Evolutionary conservation across 306 rosid species (phyloP).

Genomic region (Abrus precatorius): DNA sequence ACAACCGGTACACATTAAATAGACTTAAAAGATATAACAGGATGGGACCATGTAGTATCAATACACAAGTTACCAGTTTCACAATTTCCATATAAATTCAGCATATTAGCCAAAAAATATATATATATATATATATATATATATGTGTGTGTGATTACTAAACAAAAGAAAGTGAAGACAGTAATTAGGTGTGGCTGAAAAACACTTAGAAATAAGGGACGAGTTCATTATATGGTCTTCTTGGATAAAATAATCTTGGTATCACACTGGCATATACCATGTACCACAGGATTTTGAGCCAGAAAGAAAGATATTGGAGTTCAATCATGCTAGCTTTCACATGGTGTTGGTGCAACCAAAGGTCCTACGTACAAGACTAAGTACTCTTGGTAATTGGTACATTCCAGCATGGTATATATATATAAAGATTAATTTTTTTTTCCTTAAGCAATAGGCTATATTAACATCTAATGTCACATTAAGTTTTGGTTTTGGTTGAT

Average conservation of each 20-base stretch:
- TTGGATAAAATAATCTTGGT: constrained; percentile 44
- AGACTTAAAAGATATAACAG: constrained; percentile 47
- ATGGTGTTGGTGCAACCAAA: constrained; percentile 40
- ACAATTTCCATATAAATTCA: constrained; percentile 40
- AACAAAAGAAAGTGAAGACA: constrained; percentile 28
- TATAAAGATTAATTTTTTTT: constrained; percentile 5
- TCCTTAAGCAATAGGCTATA: constrained; percentile 32
- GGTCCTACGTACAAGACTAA: constrained; percentile 48
- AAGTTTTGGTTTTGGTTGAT: constrained; percentile 13
- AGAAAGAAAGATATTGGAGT: constrained; percentile 27
- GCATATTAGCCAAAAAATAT: constrained; percentile 1
- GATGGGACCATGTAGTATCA: constrained; percentile 48
- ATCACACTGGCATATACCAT: constrained; percentile 1
- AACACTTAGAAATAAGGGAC: constrained; percentile 21
- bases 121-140: background rate
- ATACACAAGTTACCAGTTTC: constrained; percentile 42
- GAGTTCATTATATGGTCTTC: constrained; percentile 29
- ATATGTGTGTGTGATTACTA: background rate
- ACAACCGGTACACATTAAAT: constrained; percentile 49
- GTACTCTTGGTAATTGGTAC: constrained; percentile 19
- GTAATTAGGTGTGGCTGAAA: background rate
- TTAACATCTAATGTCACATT: constrained; percentile 32
- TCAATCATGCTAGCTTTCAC: constrained; percentile 29
- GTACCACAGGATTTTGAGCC: constrained; percentile 39
- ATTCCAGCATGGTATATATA: constrained; percentile 30